These are phyloP conservation scores for Pistacia vera DNA, from an alignment of 345 rosid species.

Conservation along the genomic window DNA sequence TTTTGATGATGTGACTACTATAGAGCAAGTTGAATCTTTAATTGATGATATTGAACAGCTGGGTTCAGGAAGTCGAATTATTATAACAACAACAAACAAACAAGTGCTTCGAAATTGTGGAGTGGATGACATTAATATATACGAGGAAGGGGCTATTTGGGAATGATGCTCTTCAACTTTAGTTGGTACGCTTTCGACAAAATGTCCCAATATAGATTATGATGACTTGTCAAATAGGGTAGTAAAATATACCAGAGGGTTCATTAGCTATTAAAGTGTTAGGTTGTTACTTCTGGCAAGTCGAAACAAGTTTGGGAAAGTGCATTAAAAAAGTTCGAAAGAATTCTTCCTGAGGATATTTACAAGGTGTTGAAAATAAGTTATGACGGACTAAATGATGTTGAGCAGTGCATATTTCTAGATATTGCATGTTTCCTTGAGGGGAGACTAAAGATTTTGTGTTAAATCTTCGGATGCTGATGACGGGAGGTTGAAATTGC, in stretches of 20 bases:
- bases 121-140: not conserved
- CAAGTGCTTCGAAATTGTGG: not conserved
- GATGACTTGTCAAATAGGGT: not conserved
- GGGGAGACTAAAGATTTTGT: constrained; percentile 20
- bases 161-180: constrained; percentile 14
- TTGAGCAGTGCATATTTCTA: constrained; percentile 35
- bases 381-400: constrained; percentile 12
- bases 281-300: not conserved
- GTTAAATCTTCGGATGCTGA: constrained; percentile 19
- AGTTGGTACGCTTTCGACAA: constrained; percentile 10
- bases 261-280: constrained; percentile 20
- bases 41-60: not conserved
- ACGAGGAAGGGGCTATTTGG: not conserved
- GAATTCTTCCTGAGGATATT: not conserved
- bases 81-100: constrained; percentile 24
- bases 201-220: not conserved
- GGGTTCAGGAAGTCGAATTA: constrained; percentile 18
- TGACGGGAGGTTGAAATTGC: not conserved
- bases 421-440: constrained; percentile 51
- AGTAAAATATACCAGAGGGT: constrained; percentile 13
- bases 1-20: constrained; percentile 24
- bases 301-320: constrained; percentile 2
- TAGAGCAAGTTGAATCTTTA: constrained; percentile 3
- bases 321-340: not conserved
- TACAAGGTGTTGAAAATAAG: constrained; percentile 11